Conservation (phyloP, 23 red algal species). For the Gracilaria gracilis region DNA sequence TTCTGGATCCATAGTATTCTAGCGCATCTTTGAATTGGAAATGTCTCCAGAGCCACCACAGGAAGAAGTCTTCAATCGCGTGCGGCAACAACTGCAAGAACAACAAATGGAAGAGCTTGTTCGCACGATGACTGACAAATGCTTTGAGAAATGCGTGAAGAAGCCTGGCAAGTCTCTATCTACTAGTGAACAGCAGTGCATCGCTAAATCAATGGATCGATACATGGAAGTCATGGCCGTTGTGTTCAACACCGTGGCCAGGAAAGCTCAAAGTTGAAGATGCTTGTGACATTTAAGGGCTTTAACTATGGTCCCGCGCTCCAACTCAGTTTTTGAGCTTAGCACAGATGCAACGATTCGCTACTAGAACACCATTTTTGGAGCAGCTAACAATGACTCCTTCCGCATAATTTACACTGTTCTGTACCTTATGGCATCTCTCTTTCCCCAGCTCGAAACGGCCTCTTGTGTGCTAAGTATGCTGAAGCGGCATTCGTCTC, state of each 20-base stretch:
- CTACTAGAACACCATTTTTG: not conserved
- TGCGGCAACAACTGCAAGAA: slow-evolving; percentile 60
- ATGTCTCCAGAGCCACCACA: slow-evolving; percentile 32
- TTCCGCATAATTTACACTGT: no score
- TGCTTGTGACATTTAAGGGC: not conserved
- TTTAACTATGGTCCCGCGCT: not conserved
- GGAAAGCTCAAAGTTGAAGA: slow-evolving; percentile 31
- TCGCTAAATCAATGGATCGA: slow-evolving; percentile 96
- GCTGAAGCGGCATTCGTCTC: no score
- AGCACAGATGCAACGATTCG: not conserved
- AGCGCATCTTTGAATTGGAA: not conserved
- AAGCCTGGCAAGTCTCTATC: slow-evolving; percentile 83
- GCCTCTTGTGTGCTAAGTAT: no score
- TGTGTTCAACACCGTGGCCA: slow-evolving; percentile 78
- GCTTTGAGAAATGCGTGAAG: slow-evolving; percentile 94
- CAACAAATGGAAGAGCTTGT: slow-evolving; percentile 89
- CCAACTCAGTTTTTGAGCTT: not conserved
- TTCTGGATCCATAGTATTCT: not conserved
- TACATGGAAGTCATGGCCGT: slow-evolving; percentile 91
- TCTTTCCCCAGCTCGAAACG: no score
- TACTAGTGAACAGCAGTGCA: slow-evolving; percentile 83
- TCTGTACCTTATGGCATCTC: no score
- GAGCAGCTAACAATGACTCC: not conserved
- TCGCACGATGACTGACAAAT: slow-evolving; percentile 86
- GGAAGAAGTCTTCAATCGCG: slow-evolving; percentile 55